phyloP scores from a whole-genome alignment of 2,329 filamentous ascomycete genomes.

The Amphichorda felina region DNA sequence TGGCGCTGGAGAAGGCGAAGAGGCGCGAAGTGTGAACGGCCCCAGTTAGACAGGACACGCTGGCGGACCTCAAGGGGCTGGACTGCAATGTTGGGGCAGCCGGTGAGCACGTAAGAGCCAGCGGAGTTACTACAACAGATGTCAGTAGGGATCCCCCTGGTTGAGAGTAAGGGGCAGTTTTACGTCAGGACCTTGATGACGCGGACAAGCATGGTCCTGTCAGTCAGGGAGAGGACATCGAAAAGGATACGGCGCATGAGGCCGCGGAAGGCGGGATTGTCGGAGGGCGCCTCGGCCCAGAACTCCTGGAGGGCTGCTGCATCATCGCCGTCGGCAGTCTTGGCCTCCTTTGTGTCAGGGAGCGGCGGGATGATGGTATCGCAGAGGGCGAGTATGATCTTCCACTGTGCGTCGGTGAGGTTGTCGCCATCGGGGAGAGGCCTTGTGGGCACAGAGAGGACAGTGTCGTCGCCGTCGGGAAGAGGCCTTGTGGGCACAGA shows the following conservation, averaged over 20 bases:
- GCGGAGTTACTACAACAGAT: neutral
- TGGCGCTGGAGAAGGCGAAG: constrained; percentile 1
- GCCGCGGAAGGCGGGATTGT: neutral
- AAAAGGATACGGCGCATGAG: constrained; percentile 1
- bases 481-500: neutral
- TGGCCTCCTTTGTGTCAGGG: neutral
- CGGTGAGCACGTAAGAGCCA: constrained; percentile 1
- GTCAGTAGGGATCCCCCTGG: neutral
- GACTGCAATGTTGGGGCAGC: neutral
- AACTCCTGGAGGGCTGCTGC: neutral
- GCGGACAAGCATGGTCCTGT: neutral
- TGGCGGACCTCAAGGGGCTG: neutral
- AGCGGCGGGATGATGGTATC: constrained; percentile 1
- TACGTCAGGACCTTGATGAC: constrained; percentile 1
- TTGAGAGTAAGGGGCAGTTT: neutral
- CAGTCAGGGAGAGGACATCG: neutral
- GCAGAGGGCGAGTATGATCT: neutral
- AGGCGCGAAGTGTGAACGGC: neutral
- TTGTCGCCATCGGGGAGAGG: neutral
- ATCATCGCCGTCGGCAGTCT: neutral
- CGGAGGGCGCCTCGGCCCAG: neutral
- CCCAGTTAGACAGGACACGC: neutral
- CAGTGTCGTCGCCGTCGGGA: neutral
- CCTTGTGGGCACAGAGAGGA: neutral
- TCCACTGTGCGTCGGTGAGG: neutral